Conservation (phyloP, 176 grass and related monocot genomes). For the Sorghum bicolor region Sorghum_bicolor_NCBIv3 NC_012870.2:65464501-65465000, state of each 20-base stretch:
- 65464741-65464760: slow-evolving; percentile 15
- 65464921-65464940: background rate
- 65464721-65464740: slow-evolving; percentile 13
- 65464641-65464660: background rate
- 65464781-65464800: background rate
- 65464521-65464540: too few relatives aligned
- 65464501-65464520: too few relatives aligned
- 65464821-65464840: background rate
- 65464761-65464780: slow-evolving; percentile 24
- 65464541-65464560: background rate
- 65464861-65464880: slow-evolving; percentile 26
- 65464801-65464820: slow-evolving; percentile 2
- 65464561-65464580: background rate
- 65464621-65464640: too few relatives aligned
- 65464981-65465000: slow-evolving; percentile 33
- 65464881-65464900: slow-evolving; percentile 14
- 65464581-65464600: background rate
- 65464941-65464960: background rate
- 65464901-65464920: too few relatives aligned
- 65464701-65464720: background rate
- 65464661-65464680: background rate
- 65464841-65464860: slow-evolving; percentile 47
- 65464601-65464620: too few relatives aligned
- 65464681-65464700: background rate
- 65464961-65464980: slow-evolving; percentile 10